Percentiles rank a stretch among this genome's conserved stretches.
These are phyloP conservation scores for Xylariaceae sp. DNA, from an alignment of 2,329 filamentous ascomycete genomes.

Conservation along the genomic window DNA sequence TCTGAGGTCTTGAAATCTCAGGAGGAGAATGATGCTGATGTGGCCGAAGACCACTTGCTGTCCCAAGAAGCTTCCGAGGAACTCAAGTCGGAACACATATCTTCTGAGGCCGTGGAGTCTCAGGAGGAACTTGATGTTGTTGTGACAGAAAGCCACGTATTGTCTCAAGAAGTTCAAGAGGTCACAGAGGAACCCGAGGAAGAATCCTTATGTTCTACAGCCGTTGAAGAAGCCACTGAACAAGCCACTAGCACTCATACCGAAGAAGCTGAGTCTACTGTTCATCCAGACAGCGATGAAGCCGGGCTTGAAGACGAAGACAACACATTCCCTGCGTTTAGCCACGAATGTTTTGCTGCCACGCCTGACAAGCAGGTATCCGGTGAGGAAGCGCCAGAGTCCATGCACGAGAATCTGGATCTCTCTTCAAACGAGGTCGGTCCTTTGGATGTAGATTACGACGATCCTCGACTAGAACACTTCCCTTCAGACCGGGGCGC, in stretches of 20 bases:
- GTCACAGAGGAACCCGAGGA: too few species aligned
- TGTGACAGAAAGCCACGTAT: too few species aligned
- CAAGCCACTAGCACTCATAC: conserved; percentile 40
- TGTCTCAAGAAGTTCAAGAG: too few species aligned
- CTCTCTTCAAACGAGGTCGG: not conserved
- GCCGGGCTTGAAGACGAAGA: conserved; percentile 9
- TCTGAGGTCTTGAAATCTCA: too few species aligned
- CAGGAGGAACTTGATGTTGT: too few species aligned
- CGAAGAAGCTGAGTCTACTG: conserved; percentile 41
- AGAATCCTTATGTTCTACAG: too few species aligned
- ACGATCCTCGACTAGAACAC: conserved; percentile 29
- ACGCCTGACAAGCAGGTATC: conserved; percentile 10
- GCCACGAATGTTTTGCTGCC: conserved; percentile 27
- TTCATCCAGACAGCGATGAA: conserved; percentile 33
- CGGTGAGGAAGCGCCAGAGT: not conserved
- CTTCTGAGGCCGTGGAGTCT: too few species aligned
- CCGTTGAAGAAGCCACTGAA: conserved; percentile 24
- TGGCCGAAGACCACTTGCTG: too few species aligned
- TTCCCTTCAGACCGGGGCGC: conserved; percentile 31
- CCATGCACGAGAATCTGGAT: conserved; percentile 1
- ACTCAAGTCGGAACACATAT: too few species aligned
- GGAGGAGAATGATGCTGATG: too few species aligned
- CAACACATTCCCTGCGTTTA: conserved; percentile 23
- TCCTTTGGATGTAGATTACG: conserved; percentile 22
- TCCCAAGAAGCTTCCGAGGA: too few species aligned